Base-by-base conservation (phyloP, 805 yeast genomes). In the Wickerhamomyces queroliae region DNA sequence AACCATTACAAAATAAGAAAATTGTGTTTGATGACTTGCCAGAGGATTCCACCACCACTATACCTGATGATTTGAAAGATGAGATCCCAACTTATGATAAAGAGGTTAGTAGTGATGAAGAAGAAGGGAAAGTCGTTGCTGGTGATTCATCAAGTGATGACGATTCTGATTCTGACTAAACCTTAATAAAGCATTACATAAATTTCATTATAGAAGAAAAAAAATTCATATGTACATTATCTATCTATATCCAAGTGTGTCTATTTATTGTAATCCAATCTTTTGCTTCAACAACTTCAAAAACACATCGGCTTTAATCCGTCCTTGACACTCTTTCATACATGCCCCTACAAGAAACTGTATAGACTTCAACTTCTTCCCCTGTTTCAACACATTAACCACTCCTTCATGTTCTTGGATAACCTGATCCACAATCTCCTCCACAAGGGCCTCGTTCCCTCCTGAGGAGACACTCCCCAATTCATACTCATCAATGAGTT, bases 271-370 rank as follows among this genome's bases (percentile, higher is more conserved):
- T 16, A 28, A 16, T 13, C 25, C 12, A 3, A 48, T 33, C 16
- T 57, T 25, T 28, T 50, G 47, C 46, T 60, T 63, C 41, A 69
- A 64, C 19, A 51, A 48, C 10, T 42, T 37, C 36, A 67, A 70
- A 36, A 68, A 60, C 7, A 58, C 52, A 7, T 50, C 45, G 0
- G 72, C 61, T 24, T 57, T 52, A 9, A 68, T 59, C 36, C 62
- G 62, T 1, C 97, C 97, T 48, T 80, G 83, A 2, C 87, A 75
- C 40, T 70, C 64, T 51, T 78, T 77, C 95, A 93, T 87, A 16
- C 88, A 95, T 54, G 76, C 76, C 1, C 97, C 98, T 4, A 93
- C 72, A 40, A 93, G 65, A 52, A 68, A 86, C 51, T 88, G 85
- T n/a, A 91, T 51, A 11, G 89, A 76, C 26, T 74, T 75, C 31